Base-by-base conservation (phyloP, 768 basidiomycete genomes). In the Boletus fagicola region DNA sequence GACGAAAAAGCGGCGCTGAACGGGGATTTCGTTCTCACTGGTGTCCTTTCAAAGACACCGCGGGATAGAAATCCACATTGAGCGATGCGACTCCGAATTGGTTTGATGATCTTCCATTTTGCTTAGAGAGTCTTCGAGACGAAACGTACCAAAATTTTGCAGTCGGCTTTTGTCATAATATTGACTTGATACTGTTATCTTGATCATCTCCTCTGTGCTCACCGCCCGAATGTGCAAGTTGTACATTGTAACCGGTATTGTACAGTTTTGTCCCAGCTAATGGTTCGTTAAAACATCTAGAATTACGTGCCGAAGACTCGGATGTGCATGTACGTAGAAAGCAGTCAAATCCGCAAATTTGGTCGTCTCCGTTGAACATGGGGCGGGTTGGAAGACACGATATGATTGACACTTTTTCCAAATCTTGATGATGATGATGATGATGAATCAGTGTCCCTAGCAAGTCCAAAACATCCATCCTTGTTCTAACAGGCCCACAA, bases 1-100 rank as follows among this genome's bases (percentile, higher is more conserved):
- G 49, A 20, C 5, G 20, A 49, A 30, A 15, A 35, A n/a, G 43
- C 64, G 53, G 8, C 61, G 52, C 54, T 65, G 44, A 49, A 50
- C 24, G 47, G 35, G 61, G 65, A 63, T 31, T 28, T 66, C 47
- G 13, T 16, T 63, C 53, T 12, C 42, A 46, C 33, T 8, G 7
- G 4, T 45, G 47, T 38, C 39, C 46, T 47, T 20, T 15, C 22
- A 8, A 31, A 28, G 45, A 54, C 40, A 26, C 13, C 4, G 26
- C 45, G 57, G 44, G 51, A 20, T 0, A 5, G 57, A 59, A 33
- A 8, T 59, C 54, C 61, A 36, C 30, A 18, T 46, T 46, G 11
- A 51, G 54, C 52, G 1, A 22, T 30, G 28, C 10, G 22, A 33
- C 16, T 40, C 8, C 9, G 18, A 30, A 28, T 30, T n/a, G 18